Evolutionary conservation across 2,329 filamentous ascomycete species (phyloP), one percentile per base, ranked within the genome.

Genomic region (Scedosporium apiospermum): DNA sequence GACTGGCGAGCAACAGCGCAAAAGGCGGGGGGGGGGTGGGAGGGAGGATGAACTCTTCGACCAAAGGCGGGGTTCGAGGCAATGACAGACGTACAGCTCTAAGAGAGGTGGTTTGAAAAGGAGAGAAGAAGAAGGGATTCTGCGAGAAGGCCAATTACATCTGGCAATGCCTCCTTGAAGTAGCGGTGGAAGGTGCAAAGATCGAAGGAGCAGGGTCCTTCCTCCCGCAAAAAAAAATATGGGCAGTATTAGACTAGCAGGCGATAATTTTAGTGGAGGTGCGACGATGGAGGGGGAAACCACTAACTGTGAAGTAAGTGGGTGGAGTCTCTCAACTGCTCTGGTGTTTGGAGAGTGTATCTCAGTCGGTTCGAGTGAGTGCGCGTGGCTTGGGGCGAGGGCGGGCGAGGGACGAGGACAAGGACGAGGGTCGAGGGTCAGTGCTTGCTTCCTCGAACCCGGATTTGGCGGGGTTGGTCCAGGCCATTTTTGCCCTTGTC

Each of bases 1-100:
- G 66, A 65, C 65, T 63, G 61, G 65, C 53, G 41, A 49, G 63
- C 59, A 63, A 66, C 61, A 51, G 62, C 60, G 62, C 66, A 49
- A 49, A 41, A 38, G 58, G n/a, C n/a, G n/a, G 62, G 63, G 58
- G 34, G 63, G 61, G 34, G 10, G 38, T 26, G 58, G 58, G 58
- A 7, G 23, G 27, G 60, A 38, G 14, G 44, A 26, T 55, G 23
- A 58, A 27, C 26, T 41, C 9, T 23, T 38, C 26, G 30, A 21
- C 27, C 18, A 61, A 51, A 41, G 49, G 53, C 60, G 53, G 55
- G 34, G 60, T 61, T 51, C 60, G 49, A 30, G 60, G 23, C 23
- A 21, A 27, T 27, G 51, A 55, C 6, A 55, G 21, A 55, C 51
- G 18, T 55, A 55, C 51, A 55, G 21, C 5, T 61, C 57, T 42